phyloP scores from a whole-genome alignment of 75 land plant species.

The Sequoiadendron giganteum region DNA sequence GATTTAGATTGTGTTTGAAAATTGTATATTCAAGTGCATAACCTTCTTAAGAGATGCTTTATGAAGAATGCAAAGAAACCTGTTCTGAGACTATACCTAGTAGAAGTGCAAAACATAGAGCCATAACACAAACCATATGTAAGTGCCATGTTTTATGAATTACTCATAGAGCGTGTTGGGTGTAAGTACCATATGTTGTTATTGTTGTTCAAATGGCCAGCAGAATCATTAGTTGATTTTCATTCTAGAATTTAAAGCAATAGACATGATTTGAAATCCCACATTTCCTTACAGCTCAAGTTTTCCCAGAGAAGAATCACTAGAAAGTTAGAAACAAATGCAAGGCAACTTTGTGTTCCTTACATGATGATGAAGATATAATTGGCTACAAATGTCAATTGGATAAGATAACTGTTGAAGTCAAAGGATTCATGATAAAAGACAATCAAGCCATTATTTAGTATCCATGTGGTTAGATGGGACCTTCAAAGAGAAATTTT shows the following conservation, averaged over 20 bases:
- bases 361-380: not conserved
- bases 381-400: not conserved
- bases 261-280: not conserved
- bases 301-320: not conserved
- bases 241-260: not conserved
- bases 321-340: not conserved
- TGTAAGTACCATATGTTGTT: not conserved
- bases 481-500: too few species aligned
- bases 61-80: too few species aligned
- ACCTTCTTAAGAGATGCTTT: too few species aligned
- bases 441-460: not conserved
- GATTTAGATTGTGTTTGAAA: too few species aligned
- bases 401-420: not conserved
- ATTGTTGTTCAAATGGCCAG: not conserved
- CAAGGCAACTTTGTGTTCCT: not conserved
- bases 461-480: not conserved
- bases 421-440: not conserved
- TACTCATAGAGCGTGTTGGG: not conserved
- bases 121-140: not conserved
- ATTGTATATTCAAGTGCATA: too few species aligned
- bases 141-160: not conserved
- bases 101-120: not conserved
- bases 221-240: not conserved
- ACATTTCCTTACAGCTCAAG: not conserved
- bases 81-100: too few species aligned